These are phyloP conservation scores for Mycena albidolilacea DNA, from an alignment of 768 basidiomycete genomes.

Conservation along the genomic window DNA sequence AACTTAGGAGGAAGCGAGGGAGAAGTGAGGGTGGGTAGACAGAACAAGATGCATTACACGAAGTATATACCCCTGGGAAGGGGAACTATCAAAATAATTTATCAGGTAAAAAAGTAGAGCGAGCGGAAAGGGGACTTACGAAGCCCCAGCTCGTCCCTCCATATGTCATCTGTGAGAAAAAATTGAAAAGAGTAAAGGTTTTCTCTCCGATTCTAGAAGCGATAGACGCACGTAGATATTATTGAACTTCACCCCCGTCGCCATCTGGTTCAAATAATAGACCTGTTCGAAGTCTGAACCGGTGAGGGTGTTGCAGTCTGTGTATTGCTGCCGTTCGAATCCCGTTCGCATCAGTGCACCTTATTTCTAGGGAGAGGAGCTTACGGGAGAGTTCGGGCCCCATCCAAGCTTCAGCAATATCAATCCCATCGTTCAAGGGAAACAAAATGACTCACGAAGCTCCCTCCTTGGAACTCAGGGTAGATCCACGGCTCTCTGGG, in stretches of 20 bases:
- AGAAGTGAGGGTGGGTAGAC: not conserved
- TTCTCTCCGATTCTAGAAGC: not conserved
- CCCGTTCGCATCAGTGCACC: constrained; percentile 8
- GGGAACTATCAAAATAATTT: constrained; percentile 19
- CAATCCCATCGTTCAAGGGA: not conserved
- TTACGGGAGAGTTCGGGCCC: constrained; percentile 33
- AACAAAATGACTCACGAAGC: constrained; percentile 26
- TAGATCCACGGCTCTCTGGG: constrained; percentile 26
- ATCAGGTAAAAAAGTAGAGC: constrained; percentile 15
- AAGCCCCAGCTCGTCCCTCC: constrained; percentile 37
- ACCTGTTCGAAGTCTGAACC: constrained; percentile 35
- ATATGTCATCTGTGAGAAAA: constrained; percentile 23
- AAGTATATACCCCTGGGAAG: constrained; percentile 30
- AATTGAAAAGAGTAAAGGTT: constrained; percentile 8
- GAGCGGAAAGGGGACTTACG: constrained; percentile 7
- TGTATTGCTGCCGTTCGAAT: constrained; percentile 24
- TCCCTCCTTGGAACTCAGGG: constrained; percentile 34
- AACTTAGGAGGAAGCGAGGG: not conserved
- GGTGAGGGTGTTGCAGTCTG: constrained; percentile 30
- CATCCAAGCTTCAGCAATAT: constrained; percentile 28
- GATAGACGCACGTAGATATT: constrained; percentile 30
- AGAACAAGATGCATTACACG: constrained; percentile 19
- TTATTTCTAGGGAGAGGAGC: constrained; percentile 1
- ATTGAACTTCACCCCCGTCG: constrained; percentile 32
- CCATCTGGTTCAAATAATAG: constrained; percentile 34